Conservation (phyloP, 2,329 filamentous ascomycete species). For the Botrytis byssoidea region DNA sequence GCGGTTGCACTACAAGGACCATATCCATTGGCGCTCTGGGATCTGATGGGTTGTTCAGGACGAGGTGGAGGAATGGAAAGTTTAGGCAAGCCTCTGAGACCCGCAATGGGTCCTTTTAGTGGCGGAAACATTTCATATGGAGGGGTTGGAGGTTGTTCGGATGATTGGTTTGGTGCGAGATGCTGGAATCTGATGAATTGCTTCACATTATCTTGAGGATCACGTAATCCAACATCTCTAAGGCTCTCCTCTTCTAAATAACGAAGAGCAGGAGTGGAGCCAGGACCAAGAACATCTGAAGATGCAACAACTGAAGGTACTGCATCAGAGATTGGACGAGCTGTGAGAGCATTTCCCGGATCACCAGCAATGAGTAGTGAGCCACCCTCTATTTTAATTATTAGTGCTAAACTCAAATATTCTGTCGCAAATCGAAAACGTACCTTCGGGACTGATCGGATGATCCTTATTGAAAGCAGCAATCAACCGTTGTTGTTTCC, state of each 20-base stretch:
- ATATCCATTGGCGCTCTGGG: constrained; percentile 33
- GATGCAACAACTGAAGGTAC: constrained; percentile 85
- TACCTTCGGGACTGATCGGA: constrained; percentile 53
- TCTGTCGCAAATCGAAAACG: neutral
- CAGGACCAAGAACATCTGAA: constrained; percentile 81
- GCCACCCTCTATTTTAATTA: constrained; percentile 45
- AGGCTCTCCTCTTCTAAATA: constrained; percentile 74
- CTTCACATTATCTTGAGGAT: constrained; percentile 89
- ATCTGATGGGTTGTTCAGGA: constrained; percentile 35
- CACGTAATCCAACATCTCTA: constrained; percentile 65
- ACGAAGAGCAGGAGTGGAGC: constrained; percentile 60
- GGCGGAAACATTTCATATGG: constrained; percentile 63
- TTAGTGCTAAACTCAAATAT: neutral
- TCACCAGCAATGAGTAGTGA: constrained; percentile 76
- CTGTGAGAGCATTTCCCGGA: constrained; percentile 71
- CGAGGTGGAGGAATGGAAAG: constrained; percentile 54
- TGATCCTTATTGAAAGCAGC: constrained; percentile 73
- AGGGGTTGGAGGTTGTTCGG: constrained; percentile 65
- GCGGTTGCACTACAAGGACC: constrained; percentile 22
- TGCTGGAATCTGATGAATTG: constrained; percentile 89
- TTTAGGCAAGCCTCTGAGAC: constrained; percentile 59
- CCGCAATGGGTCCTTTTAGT: constrained; percentile 47
- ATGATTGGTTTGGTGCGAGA: constrained; percentile 46
- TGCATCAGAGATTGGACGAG: constrained; percentile 70
- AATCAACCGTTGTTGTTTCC: constrained; percentile 75